A percentile compares a stretch with the other conserved stretches of the same genome.
Conservation (phyloP, 768 basidiomycete genomes). For the Kwoniella dejecticola region DNA sequence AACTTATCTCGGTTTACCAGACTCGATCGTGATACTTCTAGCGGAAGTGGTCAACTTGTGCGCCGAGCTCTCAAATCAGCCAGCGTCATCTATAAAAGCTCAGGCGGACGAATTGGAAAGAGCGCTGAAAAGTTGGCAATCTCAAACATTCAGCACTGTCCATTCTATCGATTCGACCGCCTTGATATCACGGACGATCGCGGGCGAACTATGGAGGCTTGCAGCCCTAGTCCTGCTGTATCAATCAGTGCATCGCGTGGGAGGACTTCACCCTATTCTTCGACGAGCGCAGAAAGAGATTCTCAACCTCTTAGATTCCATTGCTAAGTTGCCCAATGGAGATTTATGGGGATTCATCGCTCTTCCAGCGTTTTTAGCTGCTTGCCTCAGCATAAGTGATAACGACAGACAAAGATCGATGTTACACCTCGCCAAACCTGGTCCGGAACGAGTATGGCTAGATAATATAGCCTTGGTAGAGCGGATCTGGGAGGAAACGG, state of each 20-base stretch:
- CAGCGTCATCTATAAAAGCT: constrained; percentile 12
- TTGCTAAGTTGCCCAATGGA: constrained; percentile 27
- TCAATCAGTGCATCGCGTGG: constrained; percentile 29
- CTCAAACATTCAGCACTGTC: constrained; percentile 4
- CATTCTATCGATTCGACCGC: constrained; percentile 23
- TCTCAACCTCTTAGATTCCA: constrained; percentile 26
- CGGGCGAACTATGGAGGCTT: constrained; percentile 30
- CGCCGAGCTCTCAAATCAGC: constrained; percentile 11
- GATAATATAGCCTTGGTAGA: constrained; percentile 35
- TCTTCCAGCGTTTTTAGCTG: constrained; percentile 32
- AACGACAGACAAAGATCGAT: constrained; percentile 24
- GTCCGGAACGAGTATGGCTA: constrained; percentile 31
- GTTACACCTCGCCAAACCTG: constrained; percentile 23
- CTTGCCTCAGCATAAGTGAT: constrained; percentile 21
- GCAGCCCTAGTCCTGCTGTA: constrained; percentile 26
- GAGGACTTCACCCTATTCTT: constrained; percentile 27
- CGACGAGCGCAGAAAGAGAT: constrained; percentile 24
- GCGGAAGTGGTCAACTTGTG: constrained; percentile 33
- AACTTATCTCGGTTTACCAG: constrained; percentile 33
- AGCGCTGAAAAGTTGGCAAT: constrained; percentile 23
- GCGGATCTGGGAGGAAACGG: constrained; percentile 32
- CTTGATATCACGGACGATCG: constrained; percentile 32
- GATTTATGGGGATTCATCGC: constrained; percentile 32
- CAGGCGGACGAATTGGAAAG: constrained; percentile 28
- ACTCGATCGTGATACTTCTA: constrained; percentile 29